Base-by-base conservation (phyloP, 1,284 basidiomycete species). In the Fomitopsis palustris region DNA sequence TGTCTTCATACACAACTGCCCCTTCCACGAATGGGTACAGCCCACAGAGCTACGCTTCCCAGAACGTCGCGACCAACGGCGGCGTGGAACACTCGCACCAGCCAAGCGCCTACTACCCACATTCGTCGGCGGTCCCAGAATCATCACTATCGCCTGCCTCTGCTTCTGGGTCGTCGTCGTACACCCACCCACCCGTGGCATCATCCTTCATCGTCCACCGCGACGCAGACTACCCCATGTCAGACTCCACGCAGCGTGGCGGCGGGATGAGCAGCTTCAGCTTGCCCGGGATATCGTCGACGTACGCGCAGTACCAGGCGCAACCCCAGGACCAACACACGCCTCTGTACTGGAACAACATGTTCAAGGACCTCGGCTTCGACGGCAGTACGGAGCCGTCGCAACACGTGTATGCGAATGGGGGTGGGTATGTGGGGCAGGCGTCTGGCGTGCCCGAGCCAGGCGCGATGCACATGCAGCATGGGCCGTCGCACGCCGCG, bases 301-400 rank as follows among this genome's bases (percentile, higher is more conserved):
- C 58, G 39, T 59, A 55, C 49, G 49, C 54, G 21, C 58, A 59
- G 58, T 38, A 62, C 33, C 53, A 49, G 54, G 43, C 54, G 23
- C 31, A 56, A 37, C n/a, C 54, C 42, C 53, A 78, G 35, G 79
- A 37, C 7, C 37, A 55, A 21, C 47, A 52, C 27, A 86, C 88
- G 67, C 79, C 79, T 17, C 75, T 82, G 53, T 90, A 90, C 71
- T 89, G 85, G 79, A 81, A 81, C 64, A 82, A 82, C 59, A 88
- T 90, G 85, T 82, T 88, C 64, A 72, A 82, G 55, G 87, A 89
- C 62, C 77, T 89, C 23, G 88, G 88, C 19, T 85, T 70, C 56
- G 67, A 65, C 21, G 69, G 69, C 9, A 57, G 54, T 8, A 56
- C 56, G n/a, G 67, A 67, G 19, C 25, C 43, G 54, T 9, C 17